These are phyloP conservation scores for Pseudoscleropodium purum DNA, from an alignment of 225 moss, liverwort and hornwort species.

Conservation along the genomic window DNA sequence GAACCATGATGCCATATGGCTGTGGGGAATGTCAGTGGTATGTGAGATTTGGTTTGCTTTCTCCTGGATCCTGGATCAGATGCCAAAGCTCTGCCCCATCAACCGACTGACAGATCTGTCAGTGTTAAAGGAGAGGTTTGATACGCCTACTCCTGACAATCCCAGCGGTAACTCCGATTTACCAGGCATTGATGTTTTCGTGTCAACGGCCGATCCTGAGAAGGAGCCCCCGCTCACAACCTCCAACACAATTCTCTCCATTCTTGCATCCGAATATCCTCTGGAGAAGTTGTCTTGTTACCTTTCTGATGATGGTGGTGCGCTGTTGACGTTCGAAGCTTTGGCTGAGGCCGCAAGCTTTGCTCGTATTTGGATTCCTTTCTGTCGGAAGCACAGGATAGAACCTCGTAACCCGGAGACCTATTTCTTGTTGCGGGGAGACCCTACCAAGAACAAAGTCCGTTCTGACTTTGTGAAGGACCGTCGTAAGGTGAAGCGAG, in stretches of 20 bases:
- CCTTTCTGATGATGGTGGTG: slow-evolving; percentile 62
- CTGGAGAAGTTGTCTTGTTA: slow-evolving; percentile 49
- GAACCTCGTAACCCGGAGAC: slow-evolving; percentile 77
- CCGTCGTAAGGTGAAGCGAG: slow-evolving; percentile 66
- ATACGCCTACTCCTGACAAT: slow-evolving; percentile 43
- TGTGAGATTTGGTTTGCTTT: slow-evolving; percentile 88
- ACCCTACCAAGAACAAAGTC: slow-evolving; percentile 68
- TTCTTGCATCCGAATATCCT: slow-evolving; percentile 52
- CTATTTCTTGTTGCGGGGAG: slow-evolving; percentile 53
- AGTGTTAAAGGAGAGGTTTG: slow-evolving; percentile 64
- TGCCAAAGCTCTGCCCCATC: slow-evolving; percentile 77
- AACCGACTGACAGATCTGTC: slow-evolving; percentile 71
- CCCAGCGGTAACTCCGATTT: slow-evolving; percentile 49
- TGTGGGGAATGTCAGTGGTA: slow-evolving; percentile 82
- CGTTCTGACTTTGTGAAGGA: slow-evolving; percentile 68
- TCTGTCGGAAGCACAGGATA: slow-evolving; percentile 67
- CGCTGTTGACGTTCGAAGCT: slow-evolving; percentile 58
- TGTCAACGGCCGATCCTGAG: slow-evolving; percentile 57
- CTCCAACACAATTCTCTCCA: slow-evolving; percentile 48
- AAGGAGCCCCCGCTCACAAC: slow-evolving; percentile 56
- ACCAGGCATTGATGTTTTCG: slow-evolving; percentile 59
- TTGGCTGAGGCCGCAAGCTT: slow-evolving; percentile 76
- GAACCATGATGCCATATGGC: slow-evolving; percentile 62
- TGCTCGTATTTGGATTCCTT: slow-evolving; percentile 70
- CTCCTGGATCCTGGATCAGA: slow-evolving; percentile 84